These are phyloP conservation scores for Beta macrorhiza DNA, from an alignment of 179 eudicot genomes.

Conservation along the genomic window DNA sequence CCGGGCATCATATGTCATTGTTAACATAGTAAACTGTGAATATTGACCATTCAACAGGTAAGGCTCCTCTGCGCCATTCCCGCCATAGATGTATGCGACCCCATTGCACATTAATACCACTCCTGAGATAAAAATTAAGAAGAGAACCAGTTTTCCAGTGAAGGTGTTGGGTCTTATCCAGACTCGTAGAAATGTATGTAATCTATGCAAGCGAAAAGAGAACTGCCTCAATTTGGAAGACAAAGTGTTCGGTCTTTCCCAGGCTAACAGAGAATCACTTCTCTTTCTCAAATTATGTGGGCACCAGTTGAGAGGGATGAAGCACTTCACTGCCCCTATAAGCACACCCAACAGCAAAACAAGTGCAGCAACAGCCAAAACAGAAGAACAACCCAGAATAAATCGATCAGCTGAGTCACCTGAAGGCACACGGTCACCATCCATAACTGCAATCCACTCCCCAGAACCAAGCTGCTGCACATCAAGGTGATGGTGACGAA, in stretches of 20 bases:
- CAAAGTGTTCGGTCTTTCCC: conserved; percentile 56
- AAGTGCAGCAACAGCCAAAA: conserved; percentile 44
- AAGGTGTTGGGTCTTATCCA: conserved; percentile 58
- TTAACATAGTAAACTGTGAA: conserved; percentile 82
- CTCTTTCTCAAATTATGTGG: conserved; percentile 67
- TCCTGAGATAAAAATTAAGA: conserved; percentile 38
- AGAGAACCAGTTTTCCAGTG: conserved; percentile 47
- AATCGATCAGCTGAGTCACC: conserved; percentile 62
- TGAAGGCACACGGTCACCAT: conserved; percentile 85
- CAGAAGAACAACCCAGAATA: conserved; percentile 55
- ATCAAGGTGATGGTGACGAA: conserved; percentile 82
- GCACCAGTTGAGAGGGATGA: conserved; percentile 79
- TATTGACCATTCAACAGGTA: conserved; percentile 64
- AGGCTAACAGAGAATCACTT: conserved; percentile 53
- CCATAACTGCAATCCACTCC: conserved; percentile 79
- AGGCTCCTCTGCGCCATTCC: conserved; percentile 75
- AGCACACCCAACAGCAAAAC: conserved; percentile 68
- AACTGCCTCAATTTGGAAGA: conserved; percentile 54
- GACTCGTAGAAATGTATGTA: conserved; percentile 48
- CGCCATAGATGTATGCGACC: conserved; percentile 63
- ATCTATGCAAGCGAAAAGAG: conserved; percentile 60
- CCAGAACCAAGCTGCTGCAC: conserved; percentile 68
- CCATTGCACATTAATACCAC: conserved; percentile 59
- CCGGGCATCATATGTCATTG: conserved; percentile 98
- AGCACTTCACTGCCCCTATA: conserved; percentile 68